Evolutionary conservation across 1,284 basidiomycete genomes (phyloP).

Genomic region (Porphyrellus sp.): DNA sequence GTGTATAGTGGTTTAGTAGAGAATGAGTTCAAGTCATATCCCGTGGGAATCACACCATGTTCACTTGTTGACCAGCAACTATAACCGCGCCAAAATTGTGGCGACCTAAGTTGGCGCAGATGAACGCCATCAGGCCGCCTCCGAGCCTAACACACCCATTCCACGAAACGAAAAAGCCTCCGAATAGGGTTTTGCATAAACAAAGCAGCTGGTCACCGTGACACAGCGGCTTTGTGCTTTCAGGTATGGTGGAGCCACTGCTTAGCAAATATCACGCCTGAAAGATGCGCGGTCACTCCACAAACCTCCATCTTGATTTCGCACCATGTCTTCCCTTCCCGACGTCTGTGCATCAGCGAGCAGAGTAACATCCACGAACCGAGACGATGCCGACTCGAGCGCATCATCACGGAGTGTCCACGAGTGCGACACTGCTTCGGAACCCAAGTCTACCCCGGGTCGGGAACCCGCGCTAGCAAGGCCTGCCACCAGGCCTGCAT

Average conservation of each 20-base stretch:
- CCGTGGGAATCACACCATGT: too few species aligned
- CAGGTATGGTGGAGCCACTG: conserved; percentile 8
- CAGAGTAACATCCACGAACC: neutral
- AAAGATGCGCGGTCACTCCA: neutral
- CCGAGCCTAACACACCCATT: too few species aligned
- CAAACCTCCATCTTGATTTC: conserved; percentile 2
- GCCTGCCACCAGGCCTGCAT: conserved; percentile 4
- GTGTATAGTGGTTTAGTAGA: too few species aligned
- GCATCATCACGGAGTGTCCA: neutral
- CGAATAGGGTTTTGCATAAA: neutral
- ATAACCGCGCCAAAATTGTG: too few species aligned
- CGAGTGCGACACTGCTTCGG: neutral
- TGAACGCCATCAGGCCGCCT: too few species aligned
- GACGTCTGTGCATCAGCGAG: neutral
- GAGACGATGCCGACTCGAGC: neutral
- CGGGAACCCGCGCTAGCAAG: neutral
- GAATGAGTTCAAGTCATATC: too few species aligned
- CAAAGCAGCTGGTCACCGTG: conserved; percentile 13
- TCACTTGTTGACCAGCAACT: too few species aligned
- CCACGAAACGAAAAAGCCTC: neutral
- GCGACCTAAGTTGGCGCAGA: too few species aligned
- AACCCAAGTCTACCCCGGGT: neutral
- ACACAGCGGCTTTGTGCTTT: conserved; percentile 19
- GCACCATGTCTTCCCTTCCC: conserved; percentile 10
- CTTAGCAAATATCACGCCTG: neutral